phyloP scores from a whole-genome alignment of 2,329 filamentous ascomycete genomes.

The Xylaria sp. region DNA sequence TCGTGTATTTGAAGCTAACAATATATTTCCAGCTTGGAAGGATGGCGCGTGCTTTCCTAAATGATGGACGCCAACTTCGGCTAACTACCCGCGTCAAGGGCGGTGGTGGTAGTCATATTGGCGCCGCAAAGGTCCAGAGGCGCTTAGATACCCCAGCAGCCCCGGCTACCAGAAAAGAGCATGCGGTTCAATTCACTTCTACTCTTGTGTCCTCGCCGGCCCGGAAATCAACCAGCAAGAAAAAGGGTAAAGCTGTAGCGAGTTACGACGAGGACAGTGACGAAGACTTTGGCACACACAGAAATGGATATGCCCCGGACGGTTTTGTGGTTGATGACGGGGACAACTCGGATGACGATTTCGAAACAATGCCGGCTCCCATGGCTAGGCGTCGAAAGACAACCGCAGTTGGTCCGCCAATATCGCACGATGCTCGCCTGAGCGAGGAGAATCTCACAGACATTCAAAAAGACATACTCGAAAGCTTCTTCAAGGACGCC shows the following conservation, averaged over 20 bases:
- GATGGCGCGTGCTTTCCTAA: conserved; percentile 50
- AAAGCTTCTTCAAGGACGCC: conserved; percentile 68
- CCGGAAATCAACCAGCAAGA: conserved; percentile 43
- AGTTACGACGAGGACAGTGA: conserved; percentile 46
- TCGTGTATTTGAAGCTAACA: conserved; percentile 33
- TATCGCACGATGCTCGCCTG: conserved; percentile 61
- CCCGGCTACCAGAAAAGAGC: conserved; percentile 36
- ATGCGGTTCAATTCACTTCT: conserved; percentile 42
- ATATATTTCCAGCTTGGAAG: conserved; percentile 47
- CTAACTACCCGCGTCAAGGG: conserved; percentile 48
- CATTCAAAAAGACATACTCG: conserved; percentile 67
- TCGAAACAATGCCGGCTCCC: conserved; percentile 48
- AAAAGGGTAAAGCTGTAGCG: conserved; percentile 44
- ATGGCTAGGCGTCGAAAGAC: conserved; percentile 45
- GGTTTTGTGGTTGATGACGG: conserved; percentile 46
- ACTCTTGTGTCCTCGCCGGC: conserved; percentile 62
- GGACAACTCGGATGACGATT: conserved; percentile 52
- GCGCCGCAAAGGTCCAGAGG: conserved; percentile 43
- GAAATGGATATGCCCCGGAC: conserved; percentile 53
- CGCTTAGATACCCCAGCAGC: conserved; percentile 46
- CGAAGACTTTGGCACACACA: conserved; percentile 44
- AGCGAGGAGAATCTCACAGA: conserved; percentile 56
- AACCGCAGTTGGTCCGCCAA: conserved; percentile 60
- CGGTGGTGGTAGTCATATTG: conserved; percentile 43
- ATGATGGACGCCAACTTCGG: conserved; percentile 51